Percentiles rank a stretch among this genome's conserved stretches.
Evolutionary conservation across 768 basidiomycete species (phyloP).

Genomic region (Phylloporus sp.): DNA sequence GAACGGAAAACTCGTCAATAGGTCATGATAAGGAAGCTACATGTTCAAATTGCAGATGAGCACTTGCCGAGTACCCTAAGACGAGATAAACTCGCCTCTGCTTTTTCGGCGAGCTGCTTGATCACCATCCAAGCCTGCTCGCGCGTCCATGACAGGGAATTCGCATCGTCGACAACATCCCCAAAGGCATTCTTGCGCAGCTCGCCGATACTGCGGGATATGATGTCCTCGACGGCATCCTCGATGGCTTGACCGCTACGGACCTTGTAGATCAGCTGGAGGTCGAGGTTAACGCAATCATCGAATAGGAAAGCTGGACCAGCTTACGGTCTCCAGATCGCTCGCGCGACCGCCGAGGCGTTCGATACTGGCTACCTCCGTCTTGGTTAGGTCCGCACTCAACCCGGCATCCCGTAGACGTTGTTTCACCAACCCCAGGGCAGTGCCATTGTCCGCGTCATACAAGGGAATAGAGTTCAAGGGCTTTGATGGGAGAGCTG

Average conservation of each 20-base stretch:
- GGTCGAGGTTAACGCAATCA: neutral
- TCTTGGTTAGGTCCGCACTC: slow-evolving; percentile 46
- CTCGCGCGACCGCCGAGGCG: slow-evolving; percentile 87
- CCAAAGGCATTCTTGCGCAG: slow-evolving; percentile 90
- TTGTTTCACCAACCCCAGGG: slow-evolving; percentile 74
- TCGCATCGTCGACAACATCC: slow-evolving; percentile 86
- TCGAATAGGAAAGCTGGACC: neutral
- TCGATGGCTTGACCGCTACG: slow-evolving; percentile 63
- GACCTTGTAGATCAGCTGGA: slow-evolving; percentile 80
- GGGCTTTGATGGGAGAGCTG: slow-evolving; percentile 82
- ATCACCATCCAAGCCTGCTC: slow-evolving; percentile 88
- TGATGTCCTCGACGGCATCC: slow-evolving; percentile 88
- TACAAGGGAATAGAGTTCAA: slow-evolving; percentile 71
- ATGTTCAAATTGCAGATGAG: neutral
- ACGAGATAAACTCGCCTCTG: slow-evolving; percentile 45
- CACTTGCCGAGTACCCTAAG: slow-evolving; percentile 20
- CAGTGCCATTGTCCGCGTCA: slow-evolving; percentile 79
- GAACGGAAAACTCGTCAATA: slow-evolving; percentile 81
- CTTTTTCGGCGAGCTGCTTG: slow-evolving; percentile 58
- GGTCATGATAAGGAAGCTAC: slow-evolving; percentile 77
- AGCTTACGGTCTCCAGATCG: slow-evolving; percentile 76
- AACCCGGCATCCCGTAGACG: slow-evolving; percentile 62
- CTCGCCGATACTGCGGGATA: slow-evolving; percentile 72
- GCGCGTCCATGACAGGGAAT: slow-evolving; percentile 73
- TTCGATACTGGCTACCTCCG: slow-evolving; percentile 57